These are phyloP conservation scores for Candida parachauliodes DNA, from an alignment of 805 yeast genomes.

Conservation along the genomic window DNA sequence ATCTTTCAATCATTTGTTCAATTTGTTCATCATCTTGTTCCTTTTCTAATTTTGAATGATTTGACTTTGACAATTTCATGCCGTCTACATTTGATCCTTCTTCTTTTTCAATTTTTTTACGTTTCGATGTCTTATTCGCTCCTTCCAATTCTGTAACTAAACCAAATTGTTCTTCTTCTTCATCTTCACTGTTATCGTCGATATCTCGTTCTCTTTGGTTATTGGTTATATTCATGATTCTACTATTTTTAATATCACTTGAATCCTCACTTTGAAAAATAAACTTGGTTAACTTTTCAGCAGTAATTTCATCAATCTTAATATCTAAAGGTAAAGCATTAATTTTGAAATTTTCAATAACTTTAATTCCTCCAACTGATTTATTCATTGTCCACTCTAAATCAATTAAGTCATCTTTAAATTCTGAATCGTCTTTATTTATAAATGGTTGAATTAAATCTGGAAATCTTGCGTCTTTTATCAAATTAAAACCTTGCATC, in stretches of 20 bases:
- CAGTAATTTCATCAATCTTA: constrained; percentile 37
- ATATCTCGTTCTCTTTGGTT: constrained; percentile 2
- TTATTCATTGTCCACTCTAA: constrained; percentile 42
- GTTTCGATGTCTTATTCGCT: constrained; percentile 10
- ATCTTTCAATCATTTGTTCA: constrained; percentile 68
- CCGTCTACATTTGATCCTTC: neutral
- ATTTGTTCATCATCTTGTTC: constrained; percentile 24
- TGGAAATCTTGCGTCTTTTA: constrained; percentile 28
- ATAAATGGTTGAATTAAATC: constrained; percentile 31
- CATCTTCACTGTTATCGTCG: neutral
- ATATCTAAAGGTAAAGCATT: constrained; percentile 35
- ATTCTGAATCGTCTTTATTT: neutral
- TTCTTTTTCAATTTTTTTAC: constrained; percentile 5
- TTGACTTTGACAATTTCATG: neutral
- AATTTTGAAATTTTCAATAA: constrained; percentile 37
- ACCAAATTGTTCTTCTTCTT: constrained; percentile 12
- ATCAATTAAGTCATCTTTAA: constrained; percentile 20
- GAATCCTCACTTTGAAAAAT: constrained; percentile 27
- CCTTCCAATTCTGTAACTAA: constrained; percentile 12
- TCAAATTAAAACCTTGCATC: constrained; percentile 36
- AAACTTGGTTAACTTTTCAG: constrained; percentile 34
- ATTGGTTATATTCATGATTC: constrained; percentile 7
- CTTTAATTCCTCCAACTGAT: constrained; percentile 39
- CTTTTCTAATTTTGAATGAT: neutral
- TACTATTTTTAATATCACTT: constrained; percentile 12